Percentiles rank a stretch among this genome's conserved stretches.
These are phyloP conservation scores for Sporothrix variecibatus DNA, from an alignment of 2,329 filamentous ascomycete genomes.

Conservation along the genomic window DNA sequence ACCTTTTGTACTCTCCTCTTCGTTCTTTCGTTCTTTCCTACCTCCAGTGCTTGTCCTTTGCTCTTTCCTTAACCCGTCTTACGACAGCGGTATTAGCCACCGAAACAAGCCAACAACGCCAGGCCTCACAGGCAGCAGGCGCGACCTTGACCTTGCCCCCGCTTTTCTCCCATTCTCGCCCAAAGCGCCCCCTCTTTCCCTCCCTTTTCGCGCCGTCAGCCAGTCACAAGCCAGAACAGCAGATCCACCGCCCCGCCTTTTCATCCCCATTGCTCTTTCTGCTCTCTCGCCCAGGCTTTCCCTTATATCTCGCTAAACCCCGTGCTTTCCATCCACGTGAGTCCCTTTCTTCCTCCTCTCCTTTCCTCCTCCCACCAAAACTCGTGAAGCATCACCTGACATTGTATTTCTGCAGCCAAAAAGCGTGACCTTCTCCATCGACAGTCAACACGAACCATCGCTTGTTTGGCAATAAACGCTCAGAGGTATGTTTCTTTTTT, in stretches of 20 bases:
- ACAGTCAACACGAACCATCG: constrained; percentile 6
- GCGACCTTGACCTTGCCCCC: not conserved
- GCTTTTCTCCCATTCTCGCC: constrained; percentile 6
- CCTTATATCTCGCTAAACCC: constrained; percentile 33
- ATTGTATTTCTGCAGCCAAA: constrained; percentile 32
- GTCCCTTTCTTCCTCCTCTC: constrained; percentile 20
- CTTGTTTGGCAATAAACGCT: not conserved
- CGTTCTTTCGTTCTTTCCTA: not conserved
- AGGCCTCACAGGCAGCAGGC: not conserved
- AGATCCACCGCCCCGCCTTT: constrained; percentile 24
- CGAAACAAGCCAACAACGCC: not conserved
- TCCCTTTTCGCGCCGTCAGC: not conserved
- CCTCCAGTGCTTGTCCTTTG: not conserved
- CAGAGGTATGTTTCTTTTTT: constrained; percentile 32
- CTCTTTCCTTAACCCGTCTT: not conserved
- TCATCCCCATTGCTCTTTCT: constrained; percentile 3
- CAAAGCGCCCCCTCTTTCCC: not conserved
- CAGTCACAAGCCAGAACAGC: not conserved
- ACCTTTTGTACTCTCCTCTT: not conserved
- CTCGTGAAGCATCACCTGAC: constrained; percentile 36
- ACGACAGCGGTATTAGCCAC: not conserved
- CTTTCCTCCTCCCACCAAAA: constrained; percentile 20
- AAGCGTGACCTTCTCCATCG: constrained; percentile 27
- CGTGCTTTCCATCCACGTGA: constrained; percentile 34
- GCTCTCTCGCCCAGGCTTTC: not conserved